These are phyloP conservation scores for Penicillium concentricum DNA, from an alignment of 2,329 filamentous ascomycete genomes.

Conservation along the genomic window DNA sequence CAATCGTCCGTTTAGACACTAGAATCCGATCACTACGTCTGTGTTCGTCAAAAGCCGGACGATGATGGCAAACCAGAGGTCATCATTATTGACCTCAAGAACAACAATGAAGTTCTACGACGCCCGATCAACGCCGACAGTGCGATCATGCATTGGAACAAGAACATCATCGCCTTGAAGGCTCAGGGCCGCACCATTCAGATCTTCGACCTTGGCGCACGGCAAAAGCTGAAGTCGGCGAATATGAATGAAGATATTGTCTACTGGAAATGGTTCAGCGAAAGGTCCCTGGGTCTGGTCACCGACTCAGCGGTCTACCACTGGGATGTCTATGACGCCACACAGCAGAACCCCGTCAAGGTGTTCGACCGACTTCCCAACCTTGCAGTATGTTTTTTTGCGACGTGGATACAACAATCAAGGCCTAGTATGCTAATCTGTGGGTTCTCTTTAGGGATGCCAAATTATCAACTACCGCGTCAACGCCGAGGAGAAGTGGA, in stretches of 20 bases:
- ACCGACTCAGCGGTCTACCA: slow-evolving; percentile 91
- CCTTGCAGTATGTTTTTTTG: slow-evolving; percentile 63
- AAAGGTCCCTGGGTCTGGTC: slow-evolving; percentile 81
- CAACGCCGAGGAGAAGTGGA: slow-evolving; percentile 95
- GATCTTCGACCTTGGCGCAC: slow-evolving; percentile 91
- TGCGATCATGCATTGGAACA: slow-evolving; percentile 98
- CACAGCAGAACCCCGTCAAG: slow-evolving; percentile 78
- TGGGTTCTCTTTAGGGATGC: slow-evolving; percentile 62
- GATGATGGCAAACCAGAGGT: slow-evolving; percentile 85
- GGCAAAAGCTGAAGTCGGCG: slow-evolving; percentile 94
- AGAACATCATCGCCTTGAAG: slow-evolving; percentile 94
- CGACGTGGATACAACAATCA: not conserved
- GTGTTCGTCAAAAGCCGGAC: slow-evolving; percentile 90
- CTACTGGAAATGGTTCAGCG: slow-evolving; percentile 99
- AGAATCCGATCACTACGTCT: slow-evolving; percentile 96
- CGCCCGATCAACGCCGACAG: slow-evolving; percentile 98
- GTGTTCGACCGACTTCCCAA: slow-evolving; percentile 93
- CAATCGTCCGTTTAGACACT: slow-evolving; percentile 65
- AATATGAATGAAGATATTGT: slow-evolving; percentile 96
- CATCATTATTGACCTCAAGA: slow-evolving; percentile 96
- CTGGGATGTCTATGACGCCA: slow-evolving; percentile 92
- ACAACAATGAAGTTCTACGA: slow-evolving; percentile 91
- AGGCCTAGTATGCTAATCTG: slow-evolving; percentile 7
- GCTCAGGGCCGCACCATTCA: slow-evolving; percentile 92
- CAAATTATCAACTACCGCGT: slow-evolving; percentile 99